Percentiles rank a stretch among this genome's conserved stretches.
Conservation (phyloP, 345 rosid genomes). For the Erucastrum elatum region DNA sequence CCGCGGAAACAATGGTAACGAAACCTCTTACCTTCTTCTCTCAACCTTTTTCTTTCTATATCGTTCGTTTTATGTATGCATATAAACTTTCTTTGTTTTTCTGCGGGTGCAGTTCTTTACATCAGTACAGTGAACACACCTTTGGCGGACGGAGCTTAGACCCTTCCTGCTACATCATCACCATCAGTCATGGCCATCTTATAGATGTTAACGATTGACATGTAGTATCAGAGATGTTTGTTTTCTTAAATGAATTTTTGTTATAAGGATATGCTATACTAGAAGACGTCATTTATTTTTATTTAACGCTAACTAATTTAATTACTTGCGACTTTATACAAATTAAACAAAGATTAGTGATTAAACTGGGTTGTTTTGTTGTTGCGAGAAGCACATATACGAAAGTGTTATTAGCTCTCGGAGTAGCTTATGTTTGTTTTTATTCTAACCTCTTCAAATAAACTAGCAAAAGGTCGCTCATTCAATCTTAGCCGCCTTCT, state of each 20-base stretch:
- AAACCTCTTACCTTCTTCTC: not conserved
- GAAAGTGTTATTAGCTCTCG: not conserved
- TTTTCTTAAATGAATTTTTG: not conserved
- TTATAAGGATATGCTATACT: not conserved
- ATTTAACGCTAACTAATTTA: not conserved
- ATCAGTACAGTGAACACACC: slow-evolving; percentile 87
- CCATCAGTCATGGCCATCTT: slow-evolving; percentile 12
- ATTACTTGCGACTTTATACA: not conserved
- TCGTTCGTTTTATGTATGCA: not conserved
- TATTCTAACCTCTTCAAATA: not conserved
- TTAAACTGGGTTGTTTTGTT: not conserved
- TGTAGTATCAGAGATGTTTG: too few relatives aligned
- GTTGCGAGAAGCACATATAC: not conserved
- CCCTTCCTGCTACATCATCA: slow-evolving; percentile 1
- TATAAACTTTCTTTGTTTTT: not conserved
- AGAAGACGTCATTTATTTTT: not conserved
- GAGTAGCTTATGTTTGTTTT: not conserved
- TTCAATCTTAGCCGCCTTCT: not conserved
- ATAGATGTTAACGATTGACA: not conserved
- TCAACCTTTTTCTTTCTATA: not conserved
- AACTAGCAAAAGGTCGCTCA: too few relatives aligned
- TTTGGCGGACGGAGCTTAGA: slow-evolving; percentile 77
- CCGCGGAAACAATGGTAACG: slow-evolving; percentile 85
- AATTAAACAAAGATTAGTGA: not conserved
- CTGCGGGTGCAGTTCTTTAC: slow-evolving; percentile 74